Percentiles rank a stretch among this genome's conserved stretches.
These are phyloP conservation scores for Prunus campanulata DNA, from an alignment of 306 rosid genomes.

Conservation along the genomic window DNA sequence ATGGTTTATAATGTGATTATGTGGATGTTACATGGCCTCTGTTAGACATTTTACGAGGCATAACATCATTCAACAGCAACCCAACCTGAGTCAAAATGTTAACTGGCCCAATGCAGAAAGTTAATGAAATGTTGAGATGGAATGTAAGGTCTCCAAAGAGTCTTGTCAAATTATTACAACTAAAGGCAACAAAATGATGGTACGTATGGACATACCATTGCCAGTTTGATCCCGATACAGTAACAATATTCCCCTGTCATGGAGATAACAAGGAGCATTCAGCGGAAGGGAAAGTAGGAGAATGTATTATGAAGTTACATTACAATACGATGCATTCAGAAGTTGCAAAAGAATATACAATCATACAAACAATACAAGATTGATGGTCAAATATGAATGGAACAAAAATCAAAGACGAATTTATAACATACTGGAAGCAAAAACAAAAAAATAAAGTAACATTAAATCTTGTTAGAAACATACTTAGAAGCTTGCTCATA, in stretches of 20 bases:
- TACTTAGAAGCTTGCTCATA: conserved; percentile 97
- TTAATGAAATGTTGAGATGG: neutral
- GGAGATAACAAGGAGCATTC: conserved; percentile 23
- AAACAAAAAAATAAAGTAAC: neutral
- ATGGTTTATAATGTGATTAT: neutral
- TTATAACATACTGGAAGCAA: neutral
- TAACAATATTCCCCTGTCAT: conserved; percentile 71
- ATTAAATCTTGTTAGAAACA: conserved; percentile 21
- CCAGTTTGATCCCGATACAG: conserved; percentile 77
- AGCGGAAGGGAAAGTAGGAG: conserved; percentile 17
- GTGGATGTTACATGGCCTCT: neutral
- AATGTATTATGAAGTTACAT: neutral
- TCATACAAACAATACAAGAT: neutral
- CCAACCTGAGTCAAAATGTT: neutral
- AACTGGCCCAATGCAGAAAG: neutral
- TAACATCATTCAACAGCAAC: neutral
- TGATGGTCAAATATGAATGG: neutral
- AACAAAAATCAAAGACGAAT: neutral
- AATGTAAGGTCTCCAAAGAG: neutral
- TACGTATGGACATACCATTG: conserved; percentile 55
- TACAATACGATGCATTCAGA: neutral
- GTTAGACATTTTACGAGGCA: neutral
- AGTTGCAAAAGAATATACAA: neutral
- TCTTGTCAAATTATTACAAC: neutral
- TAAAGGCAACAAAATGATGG: neutral